A percentile compares a stretch with the other conserved stretches of the same genome.
phyloP scores from a whole-genome alignment of 805 yeast genomes.

The Maudiozyma pseudohumilis region DNA sequence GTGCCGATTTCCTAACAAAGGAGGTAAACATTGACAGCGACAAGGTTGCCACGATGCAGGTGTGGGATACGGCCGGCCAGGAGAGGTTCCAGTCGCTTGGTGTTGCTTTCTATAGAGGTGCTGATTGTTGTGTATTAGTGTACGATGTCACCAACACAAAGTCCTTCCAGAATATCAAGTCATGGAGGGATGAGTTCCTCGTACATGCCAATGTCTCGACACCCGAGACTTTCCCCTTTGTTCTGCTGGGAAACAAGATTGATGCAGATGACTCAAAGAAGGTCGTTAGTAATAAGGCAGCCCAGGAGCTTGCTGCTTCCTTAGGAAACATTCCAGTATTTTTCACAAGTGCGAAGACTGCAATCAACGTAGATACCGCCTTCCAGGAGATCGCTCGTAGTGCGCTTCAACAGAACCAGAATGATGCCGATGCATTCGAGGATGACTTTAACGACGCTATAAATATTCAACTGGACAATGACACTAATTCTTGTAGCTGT shows the following conservation, averaged over 20 bases:
- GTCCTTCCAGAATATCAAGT: constrained; percentile 77
- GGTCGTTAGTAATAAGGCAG: constrained; percentile 50
- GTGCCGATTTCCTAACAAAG: constrained; percentile 92
- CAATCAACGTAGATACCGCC: constrained; percentile 89
- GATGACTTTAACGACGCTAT: constrained; percentile 96
- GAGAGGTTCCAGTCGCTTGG: constrained; percentile 95
- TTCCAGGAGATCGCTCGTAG: constrained; percentile 92
- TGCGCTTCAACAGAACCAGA: constrained; percentile 81
- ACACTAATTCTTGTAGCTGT: constrained; percentile 66
- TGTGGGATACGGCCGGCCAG: constrained; percentile 99
- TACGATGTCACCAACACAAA: constrained; percentile 93
- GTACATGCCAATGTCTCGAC: constrained; percentile 88
- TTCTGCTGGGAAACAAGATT: constrained; percentile 87
- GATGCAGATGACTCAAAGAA: constrained; percentile 90
- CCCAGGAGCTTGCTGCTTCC: constrained; percentile 50
- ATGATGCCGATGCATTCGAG: constrained; percentile 65
- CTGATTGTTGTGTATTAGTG: constrained; percentile 94
- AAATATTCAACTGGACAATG: constrained; percentile 85
- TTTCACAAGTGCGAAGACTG: constrained; percentile 96
- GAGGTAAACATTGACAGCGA: constrained; percentile 78
- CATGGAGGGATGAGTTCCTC: constrained; percentile 93
- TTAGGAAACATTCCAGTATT: constrained; percentile 80
- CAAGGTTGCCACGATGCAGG: constrained; percentile 44
- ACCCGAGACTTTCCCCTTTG: constrained; percentile 94
- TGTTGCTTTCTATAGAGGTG: constrained; percentile 95